Conservation (phyloP, 2,329 filamentous ascomycete species). For the Aspergillus sclerotialis region DNA sequence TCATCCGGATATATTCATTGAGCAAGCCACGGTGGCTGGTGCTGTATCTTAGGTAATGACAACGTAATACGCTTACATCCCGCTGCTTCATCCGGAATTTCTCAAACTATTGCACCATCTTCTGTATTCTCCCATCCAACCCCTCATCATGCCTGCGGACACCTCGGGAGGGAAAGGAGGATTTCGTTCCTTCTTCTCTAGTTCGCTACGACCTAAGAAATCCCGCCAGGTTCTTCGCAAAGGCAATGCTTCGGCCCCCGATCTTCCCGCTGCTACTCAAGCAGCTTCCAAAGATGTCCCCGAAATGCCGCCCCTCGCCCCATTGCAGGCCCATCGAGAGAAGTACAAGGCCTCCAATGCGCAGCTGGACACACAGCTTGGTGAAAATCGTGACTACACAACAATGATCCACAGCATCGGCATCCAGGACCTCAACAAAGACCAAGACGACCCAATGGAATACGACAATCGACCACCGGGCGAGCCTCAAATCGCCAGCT, state of each 20-base stretch:
- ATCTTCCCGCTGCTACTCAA: slow-evolving; percentile 17
- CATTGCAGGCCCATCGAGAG: slow-evolving; percentile 26
- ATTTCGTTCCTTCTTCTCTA: slow-evolving; percentile 21
- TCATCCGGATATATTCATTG: too few species aligned
- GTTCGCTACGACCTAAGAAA: slow-evolving; percentile 28
- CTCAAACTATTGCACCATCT: too few species aligned
- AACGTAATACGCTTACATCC: not conserved
- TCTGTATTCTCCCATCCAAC: not conserved
- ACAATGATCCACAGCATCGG: slow-evolving; percentile 29
- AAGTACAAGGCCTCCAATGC: slow-evolving; percentile 24
- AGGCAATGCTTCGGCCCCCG: slow-evolving; percentile 21
- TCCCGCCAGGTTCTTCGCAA: slow-evolving; percentile 31
- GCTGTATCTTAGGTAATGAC: too few species aligned
- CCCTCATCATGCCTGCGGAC: slow-evolving; percentile 21
- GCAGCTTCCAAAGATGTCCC: slow-evolving; percentile 18
- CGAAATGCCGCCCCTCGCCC: slow-evolving; percentile 24
- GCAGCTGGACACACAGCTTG: slow-evolving; percentile 27
- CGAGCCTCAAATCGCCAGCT: slow-evolving; percentile 39
- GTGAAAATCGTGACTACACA: slow-evolving; percentile 30
- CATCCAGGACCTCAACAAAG: slow-evolving; percentile 22
- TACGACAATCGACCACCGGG: slow-evolving; percentile 22
- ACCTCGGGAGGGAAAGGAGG: slow-evolving; percentile 24
- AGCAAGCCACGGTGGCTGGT: slow-evolving; percentile 5
- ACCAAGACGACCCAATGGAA: slow-evolving; percentile 7
- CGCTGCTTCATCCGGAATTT: not conserved